phyloP scores from a whole-genome alignment of 345 rosid genomes.

The Gynandropsis gynandra region DNA sequence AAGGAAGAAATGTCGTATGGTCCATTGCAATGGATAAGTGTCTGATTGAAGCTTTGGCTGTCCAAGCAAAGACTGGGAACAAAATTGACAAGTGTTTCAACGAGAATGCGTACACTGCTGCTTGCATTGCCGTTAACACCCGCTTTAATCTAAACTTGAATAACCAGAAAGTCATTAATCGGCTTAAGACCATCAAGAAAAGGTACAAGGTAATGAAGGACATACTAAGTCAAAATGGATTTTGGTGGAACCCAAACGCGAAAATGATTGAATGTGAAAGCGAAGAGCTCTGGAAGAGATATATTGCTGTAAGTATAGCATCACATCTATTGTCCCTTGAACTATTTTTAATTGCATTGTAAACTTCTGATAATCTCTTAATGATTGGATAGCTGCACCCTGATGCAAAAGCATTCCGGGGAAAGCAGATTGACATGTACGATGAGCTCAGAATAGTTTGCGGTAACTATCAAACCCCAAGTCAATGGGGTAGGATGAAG shows the following conservation, averaged over 20 bases:
- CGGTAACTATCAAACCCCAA: conserved; percentile 68
- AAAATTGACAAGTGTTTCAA: conserved; percentile 76
- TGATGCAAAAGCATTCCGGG: conserved; percentile 67
- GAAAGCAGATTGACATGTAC: conserved; percentile 82
- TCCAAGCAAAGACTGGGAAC: conserved; percentile 77
- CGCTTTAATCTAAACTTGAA: conserved; percentile 63
- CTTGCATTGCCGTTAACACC: conserved; percentile 64
- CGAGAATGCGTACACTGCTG: conserved; percentile 72
- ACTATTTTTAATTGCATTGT: background rate
- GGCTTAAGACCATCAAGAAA: conserved; percentile 86
- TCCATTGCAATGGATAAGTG: conserved; percentile 87
- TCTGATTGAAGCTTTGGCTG: conserved; percentile 71
- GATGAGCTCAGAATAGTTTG: conserved; percentile 77
- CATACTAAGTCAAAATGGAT: conserved; percentile 67
- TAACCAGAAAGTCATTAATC: conserved; percentile 75
- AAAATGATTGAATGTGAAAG: conserved; percentile 61
- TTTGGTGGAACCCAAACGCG: conserved; percentile 63
- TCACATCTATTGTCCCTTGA: too few relatives aligned
- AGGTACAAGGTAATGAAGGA: conserved; percentile 71
- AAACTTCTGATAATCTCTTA: background rate
- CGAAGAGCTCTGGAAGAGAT: conserved; percentile 82
- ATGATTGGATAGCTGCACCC: conserved; percentile 51
- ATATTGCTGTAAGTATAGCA: conserved; percentile 47
- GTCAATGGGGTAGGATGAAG: conserved; percentile 58
- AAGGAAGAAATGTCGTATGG: conserved; percentile 88